Evolutionary conservation across 345 rosid genomes (phyloP).

Genomic region (Gossypium longicalyx): DNA sequence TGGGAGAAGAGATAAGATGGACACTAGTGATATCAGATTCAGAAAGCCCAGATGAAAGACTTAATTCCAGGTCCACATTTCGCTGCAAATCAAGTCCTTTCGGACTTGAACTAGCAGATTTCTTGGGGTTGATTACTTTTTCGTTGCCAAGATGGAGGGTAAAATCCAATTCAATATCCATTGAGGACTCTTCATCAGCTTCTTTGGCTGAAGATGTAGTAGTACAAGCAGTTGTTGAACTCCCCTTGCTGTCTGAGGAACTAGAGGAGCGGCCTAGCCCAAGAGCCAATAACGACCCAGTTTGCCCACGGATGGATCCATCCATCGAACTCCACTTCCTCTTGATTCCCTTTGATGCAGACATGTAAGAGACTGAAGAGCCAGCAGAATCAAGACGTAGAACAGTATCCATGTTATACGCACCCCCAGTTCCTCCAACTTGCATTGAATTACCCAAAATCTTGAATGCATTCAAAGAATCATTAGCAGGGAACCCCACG

Average conservation of each 20-base stretch:
- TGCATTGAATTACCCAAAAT: slow-evolving; percentile 44
- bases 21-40: slow-evolving; percentile 64
- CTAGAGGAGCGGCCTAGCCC: slow-evolving; percentile 65
- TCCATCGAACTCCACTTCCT: slow-evolving; percentile 65
- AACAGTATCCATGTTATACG: slow-evolving; percentile 45
- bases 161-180: slow-evolving; percentile 80
- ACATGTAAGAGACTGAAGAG: slow-evolving; percentile 34
- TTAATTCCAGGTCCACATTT: slow-evolving; percentile 66
- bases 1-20: slow-evolving; percentile 30
- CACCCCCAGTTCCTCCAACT: slow-evolving; percentile 33
- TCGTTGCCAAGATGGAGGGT: slow-evolving; percentile 76
- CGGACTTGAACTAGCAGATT: slow-evolving; percentile 26
- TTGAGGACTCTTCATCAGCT: slow-evolving; percentile 78
- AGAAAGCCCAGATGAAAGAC: slow-evolving; percentile 61
- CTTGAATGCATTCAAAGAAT: slow-evolving; percentile 50
- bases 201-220: slow-evolving; percentile 74
- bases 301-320: slow-evolving; percentile 36
- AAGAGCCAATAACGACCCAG: slow-evolving; percentile 63
- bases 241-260: slow-evolving; percentile 90
- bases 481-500: slow-evolving; percentile 41
- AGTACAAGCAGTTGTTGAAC: slow-evolving; percentile 73
- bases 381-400: slow-evolving; percentile 74
- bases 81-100: slow-evolving; percentile 37
- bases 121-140: slow-evolving; percentile 38
- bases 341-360: slow-evolving; percentile 54